Base-by-base conservation (phyloP, 768 basidiomycete genomes). In the Hygrocybe coccinea region DNA sequence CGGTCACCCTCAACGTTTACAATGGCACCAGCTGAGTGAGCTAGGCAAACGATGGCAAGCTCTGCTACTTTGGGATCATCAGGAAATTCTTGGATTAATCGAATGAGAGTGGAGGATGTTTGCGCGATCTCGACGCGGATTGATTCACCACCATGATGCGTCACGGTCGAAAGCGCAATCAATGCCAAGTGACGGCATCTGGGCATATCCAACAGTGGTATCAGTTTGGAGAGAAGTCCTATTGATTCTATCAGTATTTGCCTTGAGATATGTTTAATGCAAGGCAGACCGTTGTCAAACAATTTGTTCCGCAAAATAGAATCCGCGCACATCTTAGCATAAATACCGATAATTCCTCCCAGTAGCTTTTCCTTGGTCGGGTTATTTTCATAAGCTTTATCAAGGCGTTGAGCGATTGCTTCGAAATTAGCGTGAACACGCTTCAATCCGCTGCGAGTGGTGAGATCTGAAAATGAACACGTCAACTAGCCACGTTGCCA, bases 241-340 rank as follows among this genome's bases (percentile, higher is more conserved):
- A 52, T 44, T 24, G 1, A 15, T 25, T 57, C 19, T 53, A 3
- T 4, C 25, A 24, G 43, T n/a, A 9, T 33, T 12, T 5, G 14
- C 15, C 4, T 5, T 35, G 5, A 10, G 7, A 38, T 22, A 22
- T 9, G 10, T 39, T 15, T 6, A 36, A 34, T 5, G 5, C 21
- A 33, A 49, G 24, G 21, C 59, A 3, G 52, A 84, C 85, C 85
- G 73, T 76, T 76, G 35, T 77, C 71, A 60, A 83, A 78, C 14
- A 87, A 69, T 56, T 81, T 80, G 65, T 85, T 78, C 15, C 86
- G 73, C 54, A 86, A 65, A 36, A 86, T 71, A 2, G 81, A 73
- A 63, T 86, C 85, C 0, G 73, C 75, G 33, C 76, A 84, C 80
- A 86, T 82, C 61, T 81, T 82, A 14, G 83, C 77, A 59, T 79